Percentiles rank a stretch among this genome's conserved stretches.
Conservation (phyloP, 208 protist genomes). For the Crithidia brevicula region DNA sequence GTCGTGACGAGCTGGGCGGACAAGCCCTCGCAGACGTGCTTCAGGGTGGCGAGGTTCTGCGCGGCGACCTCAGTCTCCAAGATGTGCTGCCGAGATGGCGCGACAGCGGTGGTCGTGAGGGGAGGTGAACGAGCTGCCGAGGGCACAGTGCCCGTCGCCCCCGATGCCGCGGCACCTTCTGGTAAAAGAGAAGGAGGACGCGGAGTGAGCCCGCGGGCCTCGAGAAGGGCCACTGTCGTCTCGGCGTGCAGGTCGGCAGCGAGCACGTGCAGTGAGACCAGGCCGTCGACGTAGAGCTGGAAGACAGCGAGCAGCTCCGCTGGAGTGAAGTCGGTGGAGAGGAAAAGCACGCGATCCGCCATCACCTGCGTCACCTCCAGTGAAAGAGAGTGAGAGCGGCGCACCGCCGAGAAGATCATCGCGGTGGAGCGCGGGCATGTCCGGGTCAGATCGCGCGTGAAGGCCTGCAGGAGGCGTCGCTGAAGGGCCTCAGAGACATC, state of each 20-base stretch:
- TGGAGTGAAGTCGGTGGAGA: constrained; percentile 80
- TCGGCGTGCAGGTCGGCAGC: constrained; percentile 21
- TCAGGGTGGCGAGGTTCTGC: constrained; percentile 46
- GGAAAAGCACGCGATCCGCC: constrained; percentile 71
- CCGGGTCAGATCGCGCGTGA: constrained; percentile 36
- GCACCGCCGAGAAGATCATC: constrained; percentile 68
- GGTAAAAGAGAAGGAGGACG: neutral
- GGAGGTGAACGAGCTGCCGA: neutral
- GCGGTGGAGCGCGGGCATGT: constrained; percentile 72
- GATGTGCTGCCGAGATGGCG: constrained; percentile 10
- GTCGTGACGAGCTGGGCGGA: constrained; percentile 61
- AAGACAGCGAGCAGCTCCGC: constrained; percentile 79
- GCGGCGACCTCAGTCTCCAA: constrained; percentile 41
- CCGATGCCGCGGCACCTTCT: neutral
- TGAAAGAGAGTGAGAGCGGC: constrained; percentile 23
- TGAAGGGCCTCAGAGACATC: constrained; percentile 22
- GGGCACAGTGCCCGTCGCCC: neutral
- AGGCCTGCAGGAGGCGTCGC: constrained; percentile 37
- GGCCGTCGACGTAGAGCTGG: constrained; percentile 57
- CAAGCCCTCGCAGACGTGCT: constrained; percentile 56
- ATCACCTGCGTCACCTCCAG: constrained; percentile 57
- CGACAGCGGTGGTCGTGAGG: neutral
- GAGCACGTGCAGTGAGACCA: constrained; percentile 46
- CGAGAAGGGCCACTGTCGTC: neutral
- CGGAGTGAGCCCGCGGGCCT: neutral